A percentile compares a stretch with the other conserved stretches of the same genome.
phyloP scores from a whole-genome alignment of 768 basidiomycete genomes.

The Boletus reticulatus region DNA sequence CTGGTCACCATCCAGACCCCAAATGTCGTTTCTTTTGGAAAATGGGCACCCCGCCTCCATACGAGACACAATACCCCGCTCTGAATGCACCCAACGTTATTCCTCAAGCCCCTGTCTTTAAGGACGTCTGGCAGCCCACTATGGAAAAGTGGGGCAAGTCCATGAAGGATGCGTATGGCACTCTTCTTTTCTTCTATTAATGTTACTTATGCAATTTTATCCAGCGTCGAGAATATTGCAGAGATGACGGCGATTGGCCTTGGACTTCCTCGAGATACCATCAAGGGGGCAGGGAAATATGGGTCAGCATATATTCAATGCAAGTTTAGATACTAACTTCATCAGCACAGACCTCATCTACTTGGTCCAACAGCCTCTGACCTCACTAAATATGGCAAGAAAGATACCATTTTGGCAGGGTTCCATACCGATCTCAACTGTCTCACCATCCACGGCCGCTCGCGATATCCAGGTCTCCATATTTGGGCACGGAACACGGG shows the following conservation, averaged over 20 bases:
- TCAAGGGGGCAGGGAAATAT: constrained; percentile 79
- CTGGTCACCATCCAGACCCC: constrained; percentile 80
- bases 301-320: constrained; percentile 49
- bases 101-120: constrained; percentile 59
- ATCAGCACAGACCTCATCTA: constrained; percentile 63
- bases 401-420: constrained; percentile 86
- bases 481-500: constrained; percentile 96
- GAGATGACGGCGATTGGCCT: constrained; percentile 87
- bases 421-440: constrained; percentile 96
- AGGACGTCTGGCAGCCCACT: constrained; percentile 60
- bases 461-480: constrained; percentile 82
- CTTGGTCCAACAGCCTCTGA: constrained; percentile 95
- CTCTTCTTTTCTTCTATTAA: not conserved
- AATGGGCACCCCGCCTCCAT: constrained; percentile 73
- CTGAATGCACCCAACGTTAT: constrained; percentile 82
- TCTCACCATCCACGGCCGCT: constrained; percentile 87
- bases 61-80: constrained; percentile 72
- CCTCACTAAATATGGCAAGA: constrained; percentile 70
- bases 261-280: constrained; percentile 64
- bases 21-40: constrained; percentile 95
- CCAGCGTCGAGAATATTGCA: constrained; percentile 80
- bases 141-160: constrained; percentile 87
- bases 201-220: not conserved
- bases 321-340: not conserved
- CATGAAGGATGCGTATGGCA: constrained; percentile 82